A percentile compares a stretch with the other conserved stretches of the same genome.
phyloP scores from a whole-genome alignment of 164 flowering plant species.

The Sextonia rubra region DNA sequence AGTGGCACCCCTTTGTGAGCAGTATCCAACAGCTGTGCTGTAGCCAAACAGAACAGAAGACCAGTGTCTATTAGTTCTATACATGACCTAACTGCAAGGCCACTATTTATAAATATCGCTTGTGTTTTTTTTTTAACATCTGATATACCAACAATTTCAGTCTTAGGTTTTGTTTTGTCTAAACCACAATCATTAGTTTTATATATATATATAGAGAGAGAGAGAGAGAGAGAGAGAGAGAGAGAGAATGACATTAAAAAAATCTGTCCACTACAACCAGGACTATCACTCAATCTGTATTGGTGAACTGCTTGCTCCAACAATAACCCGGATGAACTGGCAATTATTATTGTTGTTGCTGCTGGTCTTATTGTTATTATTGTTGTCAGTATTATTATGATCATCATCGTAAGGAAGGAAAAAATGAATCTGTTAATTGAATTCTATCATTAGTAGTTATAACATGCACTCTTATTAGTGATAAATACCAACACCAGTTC shows the following conservation, averaged over 20 bases:
- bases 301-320: not conserved
- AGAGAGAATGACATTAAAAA: not conserved
- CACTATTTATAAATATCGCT: not conserved
- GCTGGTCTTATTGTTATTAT: too few species aligned
- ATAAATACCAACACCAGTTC: too few species aligned
- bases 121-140: not conserved
- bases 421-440: too few species aligned
- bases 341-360: not conserved
- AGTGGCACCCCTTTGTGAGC: slow-evolving; percentile 76
- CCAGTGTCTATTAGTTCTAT: not conserved
- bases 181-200: too few species aligned
- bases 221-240: not conserved
- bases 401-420: too few species aligned
- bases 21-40: slow-evolving; percentile 77
- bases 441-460: too few species aligned
- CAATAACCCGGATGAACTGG: not conserved
- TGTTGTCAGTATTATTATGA: too few species aligned
- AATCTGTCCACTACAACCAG: too few species aligned
- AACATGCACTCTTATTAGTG: too few species aligned
- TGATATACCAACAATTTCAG: not conserved
- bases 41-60: slow-evolving; percentile 1
- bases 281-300: too few species aligned
- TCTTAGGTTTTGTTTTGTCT: not conserved
- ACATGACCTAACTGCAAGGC: not conserved
- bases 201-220: too few species aligned